Evolutionary conservation across 2,329 filamentous ascomycete genomes (phyloP), one percentile per base, ranked within the genome.

Genomic region (Colletotrichum sp.): DNA sequence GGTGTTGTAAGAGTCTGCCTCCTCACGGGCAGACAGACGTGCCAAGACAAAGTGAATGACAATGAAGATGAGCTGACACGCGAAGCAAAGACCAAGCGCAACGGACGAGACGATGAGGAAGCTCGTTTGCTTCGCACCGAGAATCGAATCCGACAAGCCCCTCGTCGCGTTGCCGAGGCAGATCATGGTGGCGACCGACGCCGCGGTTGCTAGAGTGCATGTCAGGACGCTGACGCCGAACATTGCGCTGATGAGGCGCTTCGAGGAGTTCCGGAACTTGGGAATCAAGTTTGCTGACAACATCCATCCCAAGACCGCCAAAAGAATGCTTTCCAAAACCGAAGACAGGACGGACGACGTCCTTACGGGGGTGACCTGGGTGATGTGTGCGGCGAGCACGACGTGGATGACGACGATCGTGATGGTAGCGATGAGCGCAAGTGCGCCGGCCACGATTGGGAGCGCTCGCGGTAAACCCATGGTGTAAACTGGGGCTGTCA

Each of bases 11-110:
- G 81, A 82, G 18, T 77, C 75, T 5, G 80, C 80, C 60, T 80
- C 78, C n/a, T 78, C 81, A 10, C 80, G 78, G 32, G 79, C 79
- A n/a, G 80, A 78, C 3, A 82, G 72, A 30, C 88, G 84, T 26
- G 81, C 82, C 39, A 82, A 75, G 36, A 89, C 78, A 77, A 89
- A 88, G 78, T 88, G 85, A 30, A 84, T 79, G 30, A 88, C 81
- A 63, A 90, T 81, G 77, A 90, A 91, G 28, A 85, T 78, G n/a
- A 89, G 81, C 79, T 92, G 90, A 9, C 84, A 81, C 2, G 83
- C 80, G 73, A 89, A 88, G 8, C 88, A 84, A 52, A 89, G 72
- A 12, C 85, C 87, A 68, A 91, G 83, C 16, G 86, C 83, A 16
- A 88, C 81, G 0, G 89, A 85, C 6, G 85, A 82, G 36, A 87